These are phyloP conservation scores for Closterium sp. DNA, from an alignment of 139 green algal species.

Conservation along the genomic window DNA sequence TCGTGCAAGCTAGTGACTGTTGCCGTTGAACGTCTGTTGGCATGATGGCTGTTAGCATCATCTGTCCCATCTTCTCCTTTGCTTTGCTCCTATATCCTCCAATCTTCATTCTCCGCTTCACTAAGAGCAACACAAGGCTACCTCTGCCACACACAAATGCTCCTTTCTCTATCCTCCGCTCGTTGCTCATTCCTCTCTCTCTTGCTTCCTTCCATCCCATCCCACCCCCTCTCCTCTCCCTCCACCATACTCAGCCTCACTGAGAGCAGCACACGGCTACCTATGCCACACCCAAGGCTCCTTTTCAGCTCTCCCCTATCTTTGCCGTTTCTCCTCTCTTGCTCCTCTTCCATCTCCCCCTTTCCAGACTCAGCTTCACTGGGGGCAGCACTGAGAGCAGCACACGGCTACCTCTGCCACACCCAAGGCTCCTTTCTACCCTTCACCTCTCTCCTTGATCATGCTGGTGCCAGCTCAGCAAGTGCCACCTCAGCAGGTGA, in stretches of 20 bases:
- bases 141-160: neutral
- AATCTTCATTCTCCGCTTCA: no score
- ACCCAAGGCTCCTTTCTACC: slow-evolving; percentile 1
- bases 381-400: slow-evolving; percentile 26
- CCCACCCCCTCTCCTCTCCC: neutral
- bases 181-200: no score
- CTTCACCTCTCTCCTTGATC: neutral
- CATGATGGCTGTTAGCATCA: no score
- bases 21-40: no score
- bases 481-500: neutral
- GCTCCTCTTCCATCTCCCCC: neutral
- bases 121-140: neutral
- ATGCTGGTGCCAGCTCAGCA: neutral
- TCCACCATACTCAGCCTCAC: neutral
- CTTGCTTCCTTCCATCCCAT: neutral
- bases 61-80: no score
- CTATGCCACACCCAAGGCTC: neutral
- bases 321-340: neutral
- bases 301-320: neutral
- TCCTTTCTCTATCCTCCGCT: neutral
- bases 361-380: slow-evolving; percentile 32
- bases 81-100: neutral
- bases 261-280: neutral
- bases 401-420: slow-evolving; percentile 20
- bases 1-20: no score